Base-by-base conservation (phyloP, 108 stramenopile genomes). In the Discostella stelligeroides region DNA sequence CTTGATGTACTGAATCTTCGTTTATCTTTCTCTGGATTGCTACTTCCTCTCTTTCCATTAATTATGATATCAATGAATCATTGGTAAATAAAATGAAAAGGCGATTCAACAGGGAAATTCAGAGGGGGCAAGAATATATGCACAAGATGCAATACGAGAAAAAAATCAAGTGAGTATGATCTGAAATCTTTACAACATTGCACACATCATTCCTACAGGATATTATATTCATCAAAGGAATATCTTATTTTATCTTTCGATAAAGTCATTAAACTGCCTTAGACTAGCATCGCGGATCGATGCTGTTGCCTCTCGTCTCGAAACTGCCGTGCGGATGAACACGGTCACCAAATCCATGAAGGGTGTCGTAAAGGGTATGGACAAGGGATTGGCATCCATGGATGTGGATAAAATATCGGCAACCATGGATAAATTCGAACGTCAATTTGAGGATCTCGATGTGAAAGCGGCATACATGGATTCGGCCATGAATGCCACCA, bases 371-470 rank as follows among this genome's bases (percentile, higher is more conserved):
- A 89, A 84, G 68, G 98, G 98, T 29, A 98, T 99, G 97, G 90
- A 87, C 68, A 92, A 84, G 66, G 92, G 88, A 7, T 67, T 99
- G 49, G 84, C 86, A 13, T 64, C 68, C 34, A 99, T 99, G 98
- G 86, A 99, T 76, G 84, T 94, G 24, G 92, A 96, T 49, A 90
- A 97, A 80, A 96, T 99, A 53, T 84, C 87, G 50, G 66, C 86
- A 17, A 76, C 86, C 34, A 98, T 97, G 96, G 96, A 97, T 66
- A 89, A 96, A 67, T 99, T 99, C 72, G 98, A 99, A 80, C 82
- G 89, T 73, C 97, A 99, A 82, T 99, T 99, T 73, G 99, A 98
- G 79, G 97, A 97, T 83, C 84, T 98, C 83, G 99, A 99, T 73
- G 99, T 99, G 42, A 92, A 89, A 68, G 85, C 91, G 46, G 85